Evolutionary conservation across 2,329 filamentous ascomycete genomes (phyloP).

Genomic region (Cladosporium cucumerinum): DNA sequence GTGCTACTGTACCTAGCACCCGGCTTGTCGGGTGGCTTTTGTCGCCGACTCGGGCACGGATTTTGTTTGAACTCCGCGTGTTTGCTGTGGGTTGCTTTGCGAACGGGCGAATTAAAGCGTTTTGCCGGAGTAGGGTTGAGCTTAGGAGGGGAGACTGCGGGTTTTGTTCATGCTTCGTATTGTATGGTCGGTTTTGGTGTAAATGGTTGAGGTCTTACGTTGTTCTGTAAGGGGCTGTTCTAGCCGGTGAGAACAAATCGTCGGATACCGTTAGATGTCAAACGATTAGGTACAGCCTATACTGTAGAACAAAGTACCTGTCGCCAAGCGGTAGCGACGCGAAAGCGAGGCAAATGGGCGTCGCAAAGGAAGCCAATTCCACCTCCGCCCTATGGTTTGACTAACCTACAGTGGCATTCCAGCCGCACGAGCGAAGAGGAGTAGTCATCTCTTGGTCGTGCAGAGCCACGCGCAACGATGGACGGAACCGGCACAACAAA

Average conservation of each 20-base stretch:
- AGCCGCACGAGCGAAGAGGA: not conserved
- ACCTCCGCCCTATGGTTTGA: not conserved
- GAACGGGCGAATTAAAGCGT: slow-evolving; percentile 1
- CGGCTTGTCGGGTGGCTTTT: not conserved
- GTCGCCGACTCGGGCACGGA: slow-evolving; percentile 3
- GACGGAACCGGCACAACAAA: not conserved
- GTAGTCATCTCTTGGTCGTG: not conserved
- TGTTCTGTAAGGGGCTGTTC: not conserved
- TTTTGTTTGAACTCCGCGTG: not conserved
- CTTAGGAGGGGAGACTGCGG: not conserved
- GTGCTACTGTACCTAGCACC: not conserved
- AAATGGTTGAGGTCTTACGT: not conserved
- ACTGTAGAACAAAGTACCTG: not conserved
- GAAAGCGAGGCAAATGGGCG: not conserved
- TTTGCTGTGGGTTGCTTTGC: not conserved
- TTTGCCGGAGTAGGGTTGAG: not conserved
- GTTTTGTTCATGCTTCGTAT: not conserved
- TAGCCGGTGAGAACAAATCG: not conserved
- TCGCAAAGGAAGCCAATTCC: not conserved
- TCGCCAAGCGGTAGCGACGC: slow-evolving; percentile 8
- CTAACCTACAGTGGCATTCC: not conserved
- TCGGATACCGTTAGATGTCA: not conserved
- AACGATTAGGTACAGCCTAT: not conserved
- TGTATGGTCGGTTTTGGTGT: not conserved
- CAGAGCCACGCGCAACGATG: slow-evolving; percentile 4